Base-by-base conservation (phyloP, 1,139 yeast species). In the Saccharomyces hybrid region DNA sequence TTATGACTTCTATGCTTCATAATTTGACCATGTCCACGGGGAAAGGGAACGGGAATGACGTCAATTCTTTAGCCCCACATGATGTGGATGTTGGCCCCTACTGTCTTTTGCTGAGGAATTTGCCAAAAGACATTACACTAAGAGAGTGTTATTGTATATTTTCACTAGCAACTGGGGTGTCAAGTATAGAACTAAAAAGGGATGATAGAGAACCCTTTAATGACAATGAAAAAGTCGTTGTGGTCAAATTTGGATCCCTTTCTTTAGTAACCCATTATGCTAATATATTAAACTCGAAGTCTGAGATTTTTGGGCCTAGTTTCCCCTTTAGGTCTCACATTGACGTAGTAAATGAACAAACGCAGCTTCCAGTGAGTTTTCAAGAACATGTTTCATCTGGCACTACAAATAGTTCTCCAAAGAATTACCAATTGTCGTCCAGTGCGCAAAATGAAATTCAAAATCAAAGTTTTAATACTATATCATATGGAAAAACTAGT, bases 61-160 rank as follows among this genome's bases (percentile, higher is more conserved):
- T 9, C 27, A 47, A 49, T 14, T 9, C 46, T 25, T 7, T 27
- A 9, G 4, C 38, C 11, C 23, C 34, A 20, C 8, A 34, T 51
- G 56, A 51, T 50, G 54, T 50, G 20, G 31, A 42, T 16, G 53
- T 46, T 26, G 64, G 61, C 1, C 54, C 59, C 2, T 70, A 61
- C 50, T 56, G 66, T 11, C 55, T 72, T 14, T 66, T 59, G 51
- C 57, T 84, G 31, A 75, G 74, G 57, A 85, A 85, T 64, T 69
- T 88, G 20, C 97, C 97, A 1, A 66, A 75, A 11, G 95, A 89
- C 67, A 72, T 89, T 50, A 72, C 90, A 2, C 68, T 77, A 27
- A 80, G 97, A 64, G 97, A 90, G 70, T 86, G 93, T 14, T 76
- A 81, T 46, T 75, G 86, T 47, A 76, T 90, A 28, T 90, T 90